Conservation (phyloP, 768 basidiomycete species). For the Phlegmacium glaucopus region DNA sequence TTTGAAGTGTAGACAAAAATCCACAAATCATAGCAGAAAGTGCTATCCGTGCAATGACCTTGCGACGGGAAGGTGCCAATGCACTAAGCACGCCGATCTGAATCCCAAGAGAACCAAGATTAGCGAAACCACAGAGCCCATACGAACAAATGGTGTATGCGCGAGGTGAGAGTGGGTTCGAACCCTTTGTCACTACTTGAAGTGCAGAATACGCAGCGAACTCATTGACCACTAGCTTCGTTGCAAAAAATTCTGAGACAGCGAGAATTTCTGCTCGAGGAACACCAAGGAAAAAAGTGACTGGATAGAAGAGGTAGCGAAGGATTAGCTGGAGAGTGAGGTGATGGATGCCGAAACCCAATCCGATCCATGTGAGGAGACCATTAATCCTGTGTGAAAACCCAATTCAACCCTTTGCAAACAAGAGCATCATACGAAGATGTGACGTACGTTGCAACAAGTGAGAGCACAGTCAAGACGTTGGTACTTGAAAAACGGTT, state of each 20-base stretch:
- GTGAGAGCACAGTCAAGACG: slow-evolving; percentile 80
- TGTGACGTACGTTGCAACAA: slow-evolving; percentile 59
- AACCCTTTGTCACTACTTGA: slow-evolving; percentile 39
- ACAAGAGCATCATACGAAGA: neutral
- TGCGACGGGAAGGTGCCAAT: slow-evolving; percentile 51
- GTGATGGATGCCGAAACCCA: slow-evolving; percentile 76
- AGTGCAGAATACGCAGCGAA: slow-evolving; percentile 74
- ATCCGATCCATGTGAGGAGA: slow-evolving; percentile 85
- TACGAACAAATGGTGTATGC: slow-evolving; percentile 84
- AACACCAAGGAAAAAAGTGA: slow-evolving; percentile 80
- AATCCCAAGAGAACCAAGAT: slow-evolving; percentile 82
- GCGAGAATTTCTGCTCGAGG: slow-evolving; percentile 77
- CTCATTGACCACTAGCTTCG: slow-evolving; percentile 86
- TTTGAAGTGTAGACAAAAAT: slow-evolving; percentile 24
- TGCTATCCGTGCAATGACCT: slow-evolving; percentile 57
- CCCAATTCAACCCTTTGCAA: neutral
- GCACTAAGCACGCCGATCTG: slow-evolving; percentile 55
- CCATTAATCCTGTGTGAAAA: slow-evolving; percentile 58
- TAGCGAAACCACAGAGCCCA: slow-evolving; percentile 89
- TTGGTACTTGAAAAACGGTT: slow-evolving; percentile 50
- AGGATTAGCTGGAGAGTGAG: slow-evolving; percentile 84
- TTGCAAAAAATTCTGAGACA: slow-evolving; percentile 79
- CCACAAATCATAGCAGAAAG: slow-evolving; percentile 31
- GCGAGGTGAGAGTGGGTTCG: slow-evolving; percentile 59
- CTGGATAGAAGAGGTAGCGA: slow-evolving; percentile 85